phyloP scores from a whole-genome alignment of 2,329 filamentous ascomycete species.

The Didymellaceae sp. region DNA sequence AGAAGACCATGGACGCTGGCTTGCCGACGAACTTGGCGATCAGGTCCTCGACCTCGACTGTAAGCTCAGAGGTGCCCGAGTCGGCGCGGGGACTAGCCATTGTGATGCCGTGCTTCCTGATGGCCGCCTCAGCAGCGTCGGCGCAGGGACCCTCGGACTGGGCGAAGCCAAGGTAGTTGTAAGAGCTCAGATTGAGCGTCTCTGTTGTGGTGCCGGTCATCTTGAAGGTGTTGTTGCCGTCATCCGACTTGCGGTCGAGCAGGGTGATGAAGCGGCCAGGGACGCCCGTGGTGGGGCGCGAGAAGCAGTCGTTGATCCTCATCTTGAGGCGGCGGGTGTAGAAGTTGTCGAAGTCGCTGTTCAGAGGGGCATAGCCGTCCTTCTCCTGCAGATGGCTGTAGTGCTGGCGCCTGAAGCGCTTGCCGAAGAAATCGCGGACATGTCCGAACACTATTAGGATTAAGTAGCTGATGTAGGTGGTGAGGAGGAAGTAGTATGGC shows the following conservation, averaged over 20 bases:
- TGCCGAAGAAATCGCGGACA: constrained; percentile 96
- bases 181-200: constrained; percentile 98
- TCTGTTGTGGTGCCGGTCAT: constrained; percentile 90
- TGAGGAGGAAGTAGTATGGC: constrained; percentile 94
- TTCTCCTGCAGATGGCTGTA: constrained; percentile 83
- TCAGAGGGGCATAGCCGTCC: constrained; percentile 92
- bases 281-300: constrained; percentile 88
- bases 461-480: constrained; percentile 97
- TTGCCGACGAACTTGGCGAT: constrained; percentile 94
- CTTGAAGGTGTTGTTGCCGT: constrained; percentile 90
- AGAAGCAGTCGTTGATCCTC: constrained; percentile 96
- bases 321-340: constrained; percentile 92
- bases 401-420: constrained; percentile 86
- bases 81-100: constrained; percentile 83
- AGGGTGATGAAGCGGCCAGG: constrained; percentile 93
- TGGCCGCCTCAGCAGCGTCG: constrained; percentile 84
- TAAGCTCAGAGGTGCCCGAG: constrained; percentile 84
- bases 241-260: constrained; percentile 86
- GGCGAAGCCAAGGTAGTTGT: constrained; percentile 98
- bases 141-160: constrained; percentile 97
- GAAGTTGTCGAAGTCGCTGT: constrained; percentile 99
- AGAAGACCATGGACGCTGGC: constrained; percentile 93
- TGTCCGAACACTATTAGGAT: constrained; percentile 95
- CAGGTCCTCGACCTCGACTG: constrained; percentile 86
- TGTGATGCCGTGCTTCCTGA: constrained; percentile 85